Evolutionary conservation across 345 rosid genomes (phyloP).

Genomic region (Gossypium rotundifolium): DNA sequence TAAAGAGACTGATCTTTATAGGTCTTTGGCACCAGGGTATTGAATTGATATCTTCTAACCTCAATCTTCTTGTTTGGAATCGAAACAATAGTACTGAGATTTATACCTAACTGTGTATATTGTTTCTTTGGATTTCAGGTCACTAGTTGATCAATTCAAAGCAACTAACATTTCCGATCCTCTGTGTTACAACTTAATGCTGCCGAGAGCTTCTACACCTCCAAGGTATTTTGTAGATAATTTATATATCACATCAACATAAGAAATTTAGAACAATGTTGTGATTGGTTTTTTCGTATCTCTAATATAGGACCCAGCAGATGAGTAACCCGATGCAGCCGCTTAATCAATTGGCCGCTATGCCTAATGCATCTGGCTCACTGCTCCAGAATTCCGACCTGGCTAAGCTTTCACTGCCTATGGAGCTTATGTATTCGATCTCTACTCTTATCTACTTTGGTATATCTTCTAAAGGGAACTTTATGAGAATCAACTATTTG

Average conservation of each 20-base stretch:
- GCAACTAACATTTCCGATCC: neutral
- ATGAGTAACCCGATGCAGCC: neutral
- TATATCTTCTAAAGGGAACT: neutral
- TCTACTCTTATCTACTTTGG: neutral
- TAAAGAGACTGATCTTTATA: constrained; percentile 1
- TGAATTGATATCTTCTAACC: neutral
- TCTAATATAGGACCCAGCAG: neutral
- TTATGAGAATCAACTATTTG: neutral
- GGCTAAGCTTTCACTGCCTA: neutral
- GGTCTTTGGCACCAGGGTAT: constrained; percentile 16
- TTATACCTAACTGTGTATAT: neutral
- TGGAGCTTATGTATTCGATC: constrained; percentile 1
- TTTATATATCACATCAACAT: neutral
- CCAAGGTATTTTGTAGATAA: neutral
- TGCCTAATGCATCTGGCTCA: neutral
- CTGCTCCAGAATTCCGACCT: neutral
- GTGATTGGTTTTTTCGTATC: neutral
- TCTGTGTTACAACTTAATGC: neutral
- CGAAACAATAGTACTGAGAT: neutral
- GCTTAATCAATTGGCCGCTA: neutral
- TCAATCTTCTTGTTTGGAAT: neutral
- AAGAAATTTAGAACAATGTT: neutral
- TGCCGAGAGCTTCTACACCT: neutral
- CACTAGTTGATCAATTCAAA: constrained; percentile 1
- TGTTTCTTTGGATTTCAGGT: constrained; percentile 3